These are phyloP conservation scores for Candida stauntonica DNA, from an alignment of 805 yeast genomes.

Conservation along the genomic window DNA sequence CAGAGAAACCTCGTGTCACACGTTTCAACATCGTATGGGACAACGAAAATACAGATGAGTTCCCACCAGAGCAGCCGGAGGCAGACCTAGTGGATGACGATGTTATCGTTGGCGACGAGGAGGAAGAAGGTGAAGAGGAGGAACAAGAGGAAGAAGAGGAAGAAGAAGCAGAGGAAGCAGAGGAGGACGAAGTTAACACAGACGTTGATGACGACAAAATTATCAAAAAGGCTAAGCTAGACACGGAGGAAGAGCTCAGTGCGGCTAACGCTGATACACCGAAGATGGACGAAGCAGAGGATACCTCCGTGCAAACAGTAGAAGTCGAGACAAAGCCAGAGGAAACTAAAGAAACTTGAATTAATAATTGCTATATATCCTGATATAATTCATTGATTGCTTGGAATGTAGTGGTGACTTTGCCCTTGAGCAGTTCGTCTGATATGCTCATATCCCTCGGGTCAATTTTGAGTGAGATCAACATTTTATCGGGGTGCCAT, in stretches of 20 bases:
- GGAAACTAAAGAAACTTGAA: not conserved
- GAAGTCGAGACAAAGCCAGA: conserved; percentile 1
- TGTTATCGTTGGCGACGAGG: conserved; percentile 26
- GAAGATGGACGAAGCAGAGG: conserved; percentile 16
- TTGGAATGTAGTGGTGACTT: conserved; percentile 40
- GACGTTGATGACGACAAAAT: conserved; percentile 22
- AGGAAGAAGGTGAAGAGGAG: conserved; percentile 44
- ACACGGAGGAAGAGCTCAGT: not conserved
- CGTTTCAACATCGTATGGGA: conserved; percentile 97
- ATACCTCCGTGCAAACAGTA: conserved; percentile 9
- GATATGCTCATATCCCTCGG: conserved; percentile 3
- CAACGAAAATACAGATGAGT: conserved; percentile 59
- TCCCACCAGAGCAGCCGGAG: conserved; percentile 74
- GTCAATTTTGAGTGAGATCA: conserved; percentile 25
- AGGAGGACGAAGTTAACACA: conserved; percentile 19
- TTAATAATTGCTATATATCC: not conserved
- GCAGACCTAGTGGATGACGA: conserved; percentile 60
- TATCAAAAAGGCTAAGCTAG: conserved; percentile 12
- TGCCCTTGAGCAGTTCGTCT: conserved; percentile 15
- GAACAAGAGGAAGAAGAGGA: conserved; percentile 8
- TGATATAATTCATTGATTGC: conserved; percentile 38
- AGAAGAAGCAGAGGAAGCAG: conserved; percentile 11
- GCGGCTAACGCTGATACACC: conserved; percentile 19
- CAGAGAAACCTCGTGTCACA: conserved; percentile 97
- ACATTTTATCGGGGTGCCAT: conserved; percentile 74